Evolutionary conservation across 306 rosid species (phyloP).

Genomic region (Myrica gale): DNA sequence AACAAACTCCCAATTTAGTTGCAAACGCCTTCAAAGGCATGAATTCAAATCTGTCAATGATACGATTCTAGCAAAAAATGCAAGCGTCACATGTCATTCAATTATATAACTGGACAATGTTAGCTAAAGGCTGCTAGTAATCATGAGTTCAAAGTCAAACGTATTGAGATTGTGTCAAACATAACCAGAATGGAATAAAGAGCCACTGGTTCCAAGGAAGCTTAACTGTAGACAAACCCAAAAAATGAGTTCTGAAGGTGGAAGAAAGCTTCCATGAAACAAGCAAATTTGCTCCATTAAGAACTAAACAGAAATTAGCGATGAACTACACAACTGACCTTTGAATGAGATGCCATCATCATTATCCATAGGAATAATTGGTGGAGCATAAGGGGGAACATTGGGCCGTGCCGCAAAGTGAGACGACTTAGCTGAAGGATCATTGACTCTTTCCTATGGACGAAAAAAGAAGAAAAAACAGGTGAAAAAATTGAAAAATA

Average conservation of each 20-base stretch:
- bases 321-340: conserved; percentile 43
- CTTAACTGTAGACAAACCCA: not conserved
- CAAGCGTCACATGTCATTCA: not conserved
- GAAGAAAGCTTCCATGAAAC: conserved; percentile 11
- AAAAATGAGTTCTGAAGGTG: conserved; percentile 3
- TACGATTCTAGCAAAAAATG: not conserved
- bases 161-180: not conserved
- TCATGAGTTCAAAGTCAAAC: not conserved
- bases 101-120: not conserved
- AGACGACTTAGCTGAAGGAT: conserved; percentile 71
- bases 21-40: not conserved
- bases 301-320: conserved; percentile 14
- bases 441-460: conserved; percentile 78
- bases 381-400: conserved; percentile 71
- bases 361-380: conserved; percentile 68
- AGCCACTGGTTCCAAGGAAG: not conserved
- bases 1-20: not conserved
- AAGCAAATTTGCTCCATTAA: conserved; percentile 21
- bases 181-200: not conserved
- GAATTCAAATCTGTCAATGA: not conserved
- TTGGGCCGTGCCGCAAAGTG: conserved; percentile 64
- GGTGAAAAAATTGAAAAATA: not conserved
- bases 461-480: not conserved
- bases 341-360: conserved; percentile 83
- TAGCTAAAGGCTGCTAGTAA: not conserved